A percentile compares a stretch with the other conserved stretches of the same genome.
Evolutionary conservation across 2,329 filamentous ascomycete genomes (phyloP).

Genomic region (Fusarium falciforme): DNA sequence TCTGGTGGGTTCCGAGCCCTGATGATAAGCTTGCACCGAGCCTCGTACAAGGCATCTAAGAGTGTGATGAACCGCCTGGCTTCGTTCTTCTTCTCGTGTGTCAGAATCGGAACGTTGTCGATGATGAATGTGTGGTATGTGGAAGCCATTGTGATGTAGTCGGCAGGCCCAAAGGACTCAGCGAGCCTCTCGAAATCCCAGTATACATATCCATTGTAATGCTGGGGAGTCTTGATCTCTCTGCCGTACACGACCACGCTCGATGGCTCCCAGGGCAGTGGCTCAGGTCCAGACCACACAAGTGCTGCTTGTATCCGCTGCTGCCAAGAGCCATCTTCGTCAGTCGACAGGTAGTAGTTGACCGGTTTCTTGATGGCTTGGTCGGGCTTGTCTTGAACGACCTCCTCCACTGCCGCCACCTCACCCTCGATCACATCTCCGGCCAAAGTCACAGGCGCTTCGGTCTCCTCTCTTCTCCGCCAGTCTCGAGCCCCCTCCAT

Average conservation of each 20-base stretch:
- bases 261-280: conserved; percentile 56
- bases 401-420: not conserved
- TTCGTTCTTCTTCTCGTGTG: conserved; percentile 79
- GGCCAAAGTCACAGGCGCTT: conserved; percentile 6
- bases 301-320: conserved; percentile 37
- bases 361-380: conserved; percentile 41
- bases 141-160: conserved; percentile 85
- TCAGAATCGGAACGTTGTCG: conserved; percentile 75
- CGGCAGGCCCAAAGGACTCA: conserved; percentile 77
- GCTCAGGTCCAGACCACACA: conserved; percentile 33
- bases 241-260: conserved; percentile 71
- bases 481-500: conserved; percentile 83
- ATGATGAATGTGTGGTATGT: conserved; percentile 83
- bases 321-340: conserved; percentile 47
- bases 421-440: not conserved
- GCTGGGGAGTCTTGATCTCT: conserved; percentile 67
- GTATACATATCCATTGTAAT: conserved; percentile 66
- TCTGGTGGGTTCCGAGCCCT: conserved; percentile 76
- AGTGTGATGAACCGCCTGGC: conserved; percentile 84
- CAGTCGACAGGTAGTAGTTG: conserved; percentile 45
- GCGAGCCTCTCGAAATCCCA: conserved; percentile 79
- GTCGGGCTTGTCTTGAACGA: conserved; percentile 24
- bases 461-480: conserved; percentile 64
- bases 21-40: conserved; percentile 80
- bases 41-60: conserved; percentile 83